Evolutionary conservation across 148 eudicot genomes (phyloP).

Genomic region (Vaccinium corymbosum): DNA sequence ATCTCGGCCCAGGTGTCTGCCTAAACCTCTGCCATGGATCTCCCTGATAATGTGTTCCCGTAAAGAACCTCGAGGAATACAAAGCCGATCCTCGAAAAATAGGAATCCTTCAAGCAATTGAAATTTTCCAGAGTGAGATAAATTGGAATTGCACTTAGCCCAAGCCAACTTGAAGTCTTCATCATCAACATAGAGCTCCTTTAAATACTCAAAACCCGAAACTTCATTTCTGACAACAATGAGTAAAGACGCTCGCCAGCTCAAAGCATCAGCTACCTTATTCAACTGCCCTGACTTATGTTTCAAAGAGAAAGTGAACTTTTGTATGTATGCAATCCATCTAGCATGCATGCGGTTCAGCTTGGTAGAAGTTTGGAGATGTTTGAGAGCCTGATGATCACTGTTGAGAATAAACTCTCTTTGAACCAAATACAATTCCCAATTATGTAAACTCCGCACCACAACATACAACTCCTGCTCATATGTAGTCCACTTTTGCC

Average conservation of each 20-base stretch:
- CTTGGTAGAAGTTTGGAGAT: background rate
- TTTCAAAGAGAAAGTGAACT: background rate
- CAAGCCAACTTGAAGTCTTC: background rate
- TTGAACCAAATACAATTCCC: too few species aligned
- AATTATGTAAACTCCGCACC: too few species aligned
- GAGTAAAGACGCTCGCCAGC: background rate
- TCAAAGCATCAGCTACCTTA: background rate
- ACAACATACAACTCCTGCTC: too few species aligned
- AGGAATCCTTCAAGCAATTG: background rate
- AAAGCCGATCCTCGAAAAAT: background rate
- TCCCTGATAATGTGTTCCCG: background rate
- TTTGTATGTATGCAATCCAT: constrained; percentile 6
- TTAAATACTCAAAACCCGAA: background rate
- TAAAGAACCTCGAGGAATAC: background rate
- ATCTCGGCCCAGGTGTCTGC: background rate
- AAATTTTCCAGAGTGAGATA: background rate
- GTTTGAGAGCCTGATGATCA: too few species aligned
- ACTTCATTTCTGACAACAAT: background rate
- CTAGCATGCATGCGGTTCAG: background rate
- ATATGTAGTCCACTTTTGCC: background rate
- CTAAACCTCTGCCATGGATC: background rate
- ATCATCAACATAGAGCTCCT: background rate
- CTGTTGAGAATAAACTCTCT: constrained; percentile 1
- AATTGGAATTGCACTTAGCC: background rate
- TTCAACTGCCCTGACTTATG: background rate